Evolutionary conservation across 1,284 basidiomycete species (phyloP).

Genomic region (Pisolithus thermaeus): DNA sequence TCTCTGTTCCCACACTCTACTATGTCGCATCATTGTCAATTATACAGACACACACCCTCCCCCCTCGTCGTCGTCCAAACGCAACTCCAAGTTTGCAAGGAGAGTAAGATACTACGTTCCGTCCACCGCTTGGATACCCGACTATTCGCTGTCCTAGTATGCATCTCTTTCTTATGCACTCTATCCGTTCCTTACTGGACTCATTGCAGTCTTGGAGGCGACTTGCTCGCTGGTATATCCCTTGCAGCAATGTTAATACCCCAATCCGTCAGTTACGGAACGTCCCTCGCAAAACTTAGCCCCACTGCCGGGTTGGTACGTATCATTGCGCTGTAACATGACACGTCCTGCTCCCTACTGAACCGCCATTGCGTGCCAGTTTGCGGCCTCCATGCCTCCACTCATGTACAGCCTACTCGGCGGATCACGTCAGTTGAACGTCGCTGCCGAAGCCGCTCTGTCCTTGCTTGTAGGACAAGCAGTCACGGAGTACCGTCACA

Average conservation of each 20-base stretch:
- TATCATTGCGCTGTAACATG: conserved; percentile 10
- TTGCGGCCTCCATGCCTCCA: conserved; percentile 75
- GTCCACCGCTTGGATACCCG: conserved; percentile 76
- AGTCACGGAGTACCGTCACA: conserved; percentile 63
- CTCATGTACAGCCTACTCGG: conserved; percentile 84
- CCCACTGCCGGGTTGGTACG: conserved; percentile 82
- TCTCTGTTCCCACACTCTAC: not conserved
- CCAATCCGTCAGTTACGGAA: conserved; percentile 89
- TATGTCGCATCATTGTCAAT: not conserved
- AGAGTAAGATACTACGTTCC: conserved; percentile 63
- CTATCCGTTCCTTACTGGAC: conserved; percentile 8
- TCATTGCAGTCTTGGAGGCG: conserved; percentile 62
- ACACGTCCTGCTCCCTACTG: conserved; percentile 3
- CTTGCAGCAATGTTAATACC: conserved; percentile 89
- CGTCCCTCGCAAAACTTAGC: conserved; percentile 75
- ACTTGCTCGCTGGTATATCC: conserved; percentile 80
- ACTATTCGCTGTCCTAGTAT: conserved; percentile 69
- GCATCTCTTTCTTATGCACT: conserved; percentile 20
- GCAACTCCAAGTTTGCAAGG: conserved; percentile 25
- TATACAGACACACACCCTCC: conserved; percentile 9
- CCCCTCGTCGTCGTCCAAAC: conserved; percentile 10
- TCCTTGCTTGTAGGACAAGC: conserved; percentile 87
- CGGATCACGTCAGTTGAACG: conserved; percentile 75
- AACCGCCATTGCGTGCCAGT: conserved; percentile 35
- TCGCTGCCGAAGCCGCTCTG: conserved; percentile 88